A percentile compares a stretch with the other conserved stretches of the same genome.
Evolutionary conservation across 345 rosid species (phyloP).

Genomic region (Kandelia obovata): DNA sequence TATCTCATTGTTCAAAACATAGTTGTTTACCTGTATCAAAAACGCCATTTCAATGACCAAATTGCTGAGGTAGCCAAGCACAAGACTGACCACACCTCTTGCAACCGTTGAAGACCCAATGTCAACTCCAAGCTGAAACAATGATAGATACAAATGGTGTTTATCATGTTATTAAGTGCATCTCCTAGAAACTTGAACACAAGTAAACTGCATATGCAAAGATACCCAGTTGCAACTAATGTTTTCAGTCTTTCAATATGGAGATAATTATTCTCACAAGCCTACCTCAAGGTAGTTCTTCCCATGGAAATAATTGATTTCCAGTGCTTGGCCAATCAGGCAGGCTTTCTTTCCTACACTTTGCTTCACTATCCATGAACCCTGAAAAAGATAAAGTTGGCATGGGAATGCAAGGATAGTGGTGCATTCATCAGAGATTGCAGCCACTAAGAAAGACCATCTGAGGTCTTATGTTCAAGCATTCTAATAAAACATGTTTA

Average conservation of each 20-base stretch:
- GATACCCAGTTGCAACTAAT: no score
- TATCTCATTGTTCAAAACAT: background rate
- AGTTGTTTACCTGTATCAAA: conserved; percentile 64
- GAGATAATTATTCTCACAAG: background rate
- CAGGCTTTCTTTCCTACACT: conserved; percentile 98
- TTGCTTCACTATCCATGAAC: conserved; percentile 97
- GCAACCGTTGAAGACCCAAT: conserved; percentile 95
- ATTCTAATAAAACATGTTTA: background rate
- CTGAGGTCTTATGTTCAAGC: background rate
- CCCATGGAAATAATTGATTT: conserved; percentile 81
- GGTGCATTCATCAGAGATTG: background rate
- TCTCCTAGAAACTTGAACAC: background rate
- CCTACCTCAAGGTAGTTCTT: conserved; percentile 90
- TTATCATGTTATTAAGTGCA: background rate
- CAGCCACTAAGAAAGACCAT: background rate
- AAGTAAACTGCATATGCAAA: no score
- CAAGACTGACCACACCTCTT: conserved; percentile 92
- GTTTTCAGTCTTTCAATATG: no score
- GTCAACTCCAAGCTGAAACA: conserved; percentile 79
- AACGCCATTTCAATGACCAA: conserved; percentile 95
- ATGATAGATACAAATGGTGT: background rate
- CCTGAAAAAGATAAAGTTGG: conserved; percentile 40
- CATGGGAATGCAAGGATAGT: background rate
- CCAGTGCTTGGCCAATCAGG: conserved; percentile 89
- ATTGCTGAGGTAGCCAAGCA: conserved; percentile 92